Conservation (phyloP, 495 filamentous ascomycete species). For the Aspergillus bertholletiae region DNA sequence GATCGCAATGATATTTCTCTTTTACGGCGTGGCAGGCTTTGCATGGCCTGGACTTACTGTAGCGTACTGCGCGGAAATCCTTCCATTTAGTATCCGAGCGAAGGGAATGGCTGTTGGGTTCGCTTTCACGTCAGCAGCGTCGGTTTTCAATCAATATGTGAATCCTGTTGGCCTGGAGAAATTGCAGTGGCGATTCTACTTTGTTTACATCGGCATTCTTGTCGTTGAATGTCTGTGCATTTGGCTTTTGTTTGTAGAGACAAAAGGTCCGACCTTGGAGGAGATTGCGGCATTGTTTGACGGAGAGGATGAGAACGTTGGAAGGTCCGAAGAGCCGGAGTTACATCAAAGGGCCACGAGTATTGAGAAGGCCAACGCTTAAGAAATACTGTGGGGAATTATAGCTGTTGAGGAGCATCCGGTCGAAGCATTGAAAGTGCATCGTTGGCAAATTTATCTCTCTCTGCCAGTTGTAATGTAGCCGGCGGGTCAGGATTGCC, state of each 20-base stretch:
- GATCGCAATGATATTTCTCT: conserved; percentile 60
- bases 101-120: conserved; percentile 52
- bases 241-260: conserved; percentile 30
- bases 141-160: conserved; percentile 19
- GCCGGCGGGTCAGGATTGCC: conserved; percentile 1
- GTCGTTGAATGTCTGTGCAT: conserved; percentile 22
- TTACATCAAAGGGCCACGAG: neutral
- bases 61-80: conserved; percentile 61
- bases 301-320: neutral
- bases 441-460: conserved; percentile 19
- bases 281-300: conserved; percentile 27
- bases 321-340: neutral
- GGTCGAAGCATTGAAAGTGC: conserved; percentile 21
- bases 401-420: neutral
- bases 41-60: conserved; percentile 41
- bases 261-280: conserved; percentile 27
- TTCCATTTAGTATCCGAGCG: conserved; percentile 54
- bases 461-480: conserved; percentile 13
- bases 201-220: conserved; percentile 33
- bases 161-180: conserved; percentile 33
- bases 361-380: neutral
- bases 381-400: neutral
- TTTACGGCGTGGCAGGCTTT: conserved; percentile 31
- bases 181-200: conserved; percentile 37
- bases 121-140: neutral